Percentiles rank a stretch among this genome's conserved stretches.
These are phyloP conservation scores for Pichia paraexigua DNA, from an alignment of 805 yeast genomes.

Conservation along the genomic window DNA sequence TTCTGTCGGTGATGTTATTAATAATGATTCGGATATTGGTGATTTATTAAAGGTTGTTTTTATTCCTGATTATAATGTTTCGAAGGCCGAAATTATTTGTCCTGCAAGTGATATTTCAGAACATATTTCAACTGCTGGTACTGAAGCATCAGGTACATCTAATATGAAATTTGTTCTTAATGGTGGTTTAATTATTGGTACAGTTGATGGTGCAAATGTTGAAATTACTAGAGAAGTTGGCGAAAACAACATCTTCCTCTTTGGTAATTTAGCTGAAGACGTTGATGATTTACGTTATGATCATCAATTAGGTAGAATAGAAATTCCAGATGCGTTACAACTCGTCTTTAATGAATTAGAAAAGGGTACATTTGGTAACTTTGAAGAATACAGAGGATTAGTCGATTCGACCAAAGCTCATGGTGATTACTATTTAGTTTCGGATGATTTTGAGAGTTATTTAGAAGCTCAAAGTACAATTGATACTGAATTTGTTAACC, in stretches of 20 bases:
- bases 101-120: conserved; percentile 90
- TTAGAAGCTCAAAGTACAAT: conserved; percentile 72
- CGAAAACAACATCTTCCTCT: conserved; percentile 84
- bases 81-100: conserved; percentile 83
- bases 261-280: conserved; percentile 84
- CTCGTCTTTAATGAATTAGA: conserved; percentile 63
- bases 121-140: conserved; percentile 95
- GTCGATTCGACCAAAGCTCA: conserved; percentile 62
- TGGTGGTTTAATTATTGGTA: conserved; percentile 91
- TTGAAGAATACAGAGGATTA: conserved; percentile 56
- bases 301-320: conserved; percentile 55
- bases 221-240: conserved; percentile 92
- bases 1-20: conserved; percentile 72
- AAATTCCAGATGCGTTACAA: conserved; percentile 50
- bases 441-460: conserved; percentile 85
- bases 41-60: conserved; percentile 79
- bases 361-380: conserved; percentile 61
- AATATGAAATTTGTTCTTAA: conserved; percentile 93
- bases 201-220: conserved; percentile 95
- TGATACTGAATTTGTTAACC: conserved; percentile 57
- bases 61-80: conserved; percentile 87
- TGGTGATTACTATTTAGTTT: conserved; percentile 81
- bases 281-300: conserved; percentile 78
- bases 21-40: conserved; percentile 66
- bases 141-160: conserved; percentile 94